phyloP scores from a whole-genome alignment of 2,329 filamentous ascomycete species.

The Lachnum nothofagi region DNA sequence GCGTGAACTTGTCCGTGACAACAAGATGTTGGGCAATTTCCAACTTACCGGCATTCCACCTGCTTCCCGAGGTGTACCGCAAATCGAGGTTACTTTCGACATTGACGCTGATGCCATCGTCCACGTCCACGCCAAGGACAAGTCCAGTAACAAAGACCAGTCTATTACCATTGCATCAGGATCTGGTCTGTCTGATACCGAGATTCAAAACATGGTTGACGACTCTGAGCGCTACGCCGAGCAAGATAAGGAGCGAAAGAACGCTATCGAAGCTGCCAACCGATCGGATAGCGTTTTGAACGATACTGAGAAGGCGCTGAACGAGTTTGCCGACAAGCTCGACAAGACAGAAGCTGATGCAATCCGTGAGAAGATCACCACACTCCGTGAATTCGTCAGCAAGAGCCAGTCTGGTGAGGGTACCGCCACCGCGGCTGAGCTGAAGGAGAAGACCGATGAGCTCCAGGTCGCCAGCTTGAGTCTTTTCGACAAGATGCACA shows the following conservation, averaged over 20 bases:
- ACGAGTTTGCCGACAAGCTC: slow-evolving; percentile 91
- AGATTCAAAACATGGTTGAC: slow-evolving; percentile 96
- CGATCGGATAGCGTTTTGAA: slow-evolving; percentile 92
- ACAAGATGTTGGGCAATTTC: slow-evolving; percentile 99
- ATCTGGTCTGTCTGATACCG: slow-evolving; percentile 87
- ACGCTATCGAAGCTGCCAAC: slow-evolving; percentile 93
- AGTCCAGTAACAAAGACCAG: slow-evolving; percentile 99
- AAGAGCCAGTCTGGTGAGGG: slow-evolving; percentile 94
- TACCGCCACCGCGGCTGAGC: slow-evolving; percentile 77
- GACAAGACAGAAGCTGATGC: slow-evolving; percentile 92
- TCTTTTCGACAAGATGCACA: slow-evolving; percentile 99
- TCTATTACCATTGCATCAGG: slow-evolving; percentile 98
- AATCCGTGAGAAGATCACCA: slow-evolving; percentile 87
- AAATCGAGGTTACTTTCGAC: slow-evolving; percentile 97
- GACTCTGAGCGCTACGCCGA: slow-evolving; percentile 97
- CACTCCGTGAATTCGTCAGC: slow-evolving; percentile 82
- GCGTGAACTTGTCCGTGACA: slow-evolving; percentile 97
- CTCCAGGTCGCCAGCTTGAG: slow-evolving; percentile 92
- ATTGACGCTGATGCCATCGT: slow-evolving; percentile 98
- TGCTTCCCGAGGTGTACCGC: slow-evolving; percentile 90
- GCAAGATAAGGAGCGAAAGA: slow-evolving; percentile 93
- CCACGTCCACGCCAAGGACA: slow-evolving; percentile 97
- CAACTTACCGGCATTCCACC: slow-evolving; percentile 96
- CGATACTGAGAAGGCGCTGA: slow-evolving; percentile 96
- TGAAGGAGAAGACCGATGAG: slow-evolving; percentile 98